Percentiles rank a stretch among this genome's conserved stretches.
Conservation (phyloP, 2,329 filamentous ascomycete genomes). For the Dactylellina drechsleri region DNA sequence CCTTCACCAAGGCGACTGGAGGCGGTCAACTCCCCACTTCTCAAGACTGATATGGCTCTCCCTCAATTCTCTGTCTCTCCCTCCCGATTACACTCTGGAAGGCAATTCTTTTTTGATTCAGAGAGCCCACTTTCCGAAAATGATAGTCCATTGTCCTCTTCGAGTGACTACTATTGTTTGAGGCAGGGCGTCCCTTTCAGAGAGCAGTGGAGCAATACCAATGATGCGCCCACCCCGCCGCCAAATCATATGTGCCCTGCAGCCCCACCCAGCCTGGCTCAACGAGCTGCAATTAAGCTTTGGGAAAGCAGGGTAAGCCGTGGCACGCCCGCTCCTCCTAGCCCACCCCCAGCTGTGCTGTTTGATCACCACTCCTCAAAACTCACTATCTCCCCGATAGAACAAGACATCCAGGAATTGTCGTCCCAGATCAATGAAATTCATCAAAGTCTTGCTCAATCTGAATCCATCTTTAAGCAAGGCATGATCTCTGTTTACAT, state of each 20-base stretch:
- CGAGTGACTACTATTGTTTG: constrained; percentile 47
- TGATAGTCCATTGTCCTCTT: constrained; percentile 42
- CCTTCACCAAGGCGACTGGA: constrained; percentile 48
- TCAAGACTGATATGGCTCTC: constrained; percentile 38
- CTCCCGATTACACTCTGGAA: constrained; percentile 4
- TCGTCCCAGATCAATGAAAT: constrained; percentile 50
- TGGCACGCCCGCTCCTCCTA: constrained; percentile 46
- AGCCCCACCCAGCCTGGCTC: constrained; percentile 32
- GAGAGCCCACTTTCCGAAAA: constrained; percentile 31
- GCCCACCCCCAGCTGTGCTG: constrained; percentile 10
- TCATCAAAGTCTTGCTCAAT: constrained; percentile 48
- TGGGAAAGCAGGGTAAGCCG: constrained; percentile 46
- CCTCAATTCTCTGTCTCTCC: constrained; percentile 22
- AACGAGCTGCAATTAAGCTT: constrained; percentile 40
- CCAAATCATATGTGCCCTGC: constrained; percentile 38
- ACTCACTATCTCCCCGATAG: constrained; percentile 25
- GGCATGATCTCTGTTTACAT: constrained; percentile 54
- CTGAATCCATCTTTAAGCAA: constrained; percentile 49
- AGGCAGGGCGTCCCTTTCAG: constrained; percentile 31
- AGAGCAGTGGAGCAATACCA: constrained; percentile 39
- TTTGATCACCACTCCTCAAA: constrained; percentile 28
- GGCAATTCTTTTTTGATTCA: constrained; percentile 39
- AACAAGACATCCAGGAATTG: constrained; percentile 47
- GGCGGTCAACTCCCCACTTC: constrained; percentile 47
- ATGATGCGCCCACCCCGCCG: constrained; percentile 45